Evolutionary conservation across 768 basidiomycete species (phyloP), one percentile per base, ranked within the genome.

Genomic region (Hericium coralloides): DNA sequence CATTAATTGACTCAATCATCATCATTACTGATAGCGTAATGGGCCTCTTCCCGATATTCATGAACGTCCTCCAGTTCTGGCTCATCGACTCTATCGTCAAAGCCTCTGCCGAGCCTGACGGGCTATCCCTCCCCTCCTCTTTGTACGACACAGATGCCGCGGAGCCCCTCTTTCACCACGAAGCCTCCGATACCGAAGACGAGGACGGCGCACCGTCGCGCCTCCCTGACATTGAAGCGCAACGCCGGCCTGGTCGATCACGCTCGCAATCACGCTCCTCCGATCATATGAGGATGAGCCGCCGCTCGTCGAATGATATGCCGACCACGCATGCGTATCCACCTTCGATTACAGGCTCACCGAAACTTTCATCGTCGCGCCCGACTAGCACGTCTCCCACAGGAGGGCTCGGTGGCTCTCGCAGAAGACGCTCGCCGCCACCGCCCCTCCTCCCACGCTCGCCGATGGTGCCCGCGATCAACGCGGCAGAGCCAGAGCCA

Each of bases 1-100:
- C 8, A 41, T 25, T 25, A 10, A 14, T 15, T 17, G 38, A 5
- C 51, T 31, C 31, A 31, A 31, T 31, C 1, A 7, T 9, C 7
- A 31, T 31, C 31, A 31, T 31, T 9, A 31, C 8, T 36, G 36
- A 22, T 60, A 92, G 89, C 63, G 87, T 86, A 22, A 94, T 98
- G 91, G 91, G 92, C 53, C 70, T 95, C 53, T 93, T 95, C 72
- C 94, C 93, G 0, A 87, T 89, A 62, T 72, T 84, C 45, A 91
- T 92, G 89, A 93, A 93, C 69, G 72, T 92, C 38, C 63, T 92
- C 12, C 95, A 98, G 68, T 98, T 98, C 78, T 94, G 94, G 84
- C 74, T 97, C 52, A 94, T 97, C 57, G 92, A 97, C 72, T 88
- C 89, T 0, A 93, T 94, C 53, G 89, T 94, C 66, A 94, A 94